Percentiles rank a stretch among this genome's conserved stretches.
Evolutionary conservation across 805 yeast species (phyloP).

Genomic region (Kluyveromyces lactis): DNA sequence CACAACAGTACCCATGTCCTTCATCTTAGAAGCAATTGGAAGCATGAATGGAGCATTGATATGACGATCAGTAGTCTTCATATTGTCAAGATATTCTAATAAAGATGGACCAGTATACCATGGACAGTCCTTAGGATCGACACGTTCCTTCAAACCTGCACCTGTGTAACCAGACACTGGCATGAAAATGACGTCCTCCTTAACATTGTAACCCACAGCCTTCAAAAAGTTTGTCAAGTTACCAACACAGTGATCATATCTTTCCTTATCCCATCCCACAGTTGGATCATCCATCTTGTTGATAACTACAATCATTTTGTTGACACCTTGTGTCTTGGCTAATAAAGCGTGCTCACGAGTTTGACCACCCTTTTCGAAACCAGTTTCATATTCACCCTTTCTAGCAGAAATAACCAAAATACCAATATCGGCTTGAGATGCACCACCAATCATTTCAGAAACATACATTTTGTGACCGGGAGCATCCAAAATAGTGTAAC

Average conservation of each 20-base stretch:
- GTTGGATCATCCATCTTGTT: conserved; percentile 99
- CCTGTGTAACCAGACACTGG: conserved; percentile 98
- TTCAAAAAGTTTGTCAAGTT: conserved; percentile 72
- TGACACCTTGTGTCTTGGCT: conserved; percentile 98
- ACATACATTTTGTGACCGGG: conserved; percentile 99
- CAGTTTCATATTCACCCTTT: conserved; percentile 99
- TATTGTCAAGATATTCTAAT: conserved; percentile 77
- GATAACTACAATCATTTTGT: conserved; percentile 84
- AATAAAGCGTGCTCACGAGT: conserved; percentile 95
- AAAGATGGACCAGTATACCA: conserved; percentile 94
- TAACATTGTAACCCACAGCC: conserved; percentile 79
- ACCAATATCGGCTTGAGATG: conserved; percentile 99
- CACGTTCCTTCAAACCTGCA: conserved; percentile 88
- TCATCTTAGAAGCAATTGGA: conserved; percentile 90
- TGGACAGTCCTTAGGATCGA: conserved; percentile 61
- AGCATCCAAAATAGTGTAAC: conserved; percentile 96
- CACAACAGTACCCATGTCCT: conserved; percentile 93
- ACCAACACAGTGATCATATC: conserved; percentile 90
- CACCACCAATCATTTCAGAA: conserved; percentile 99
- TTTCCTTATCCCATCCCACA: conserved; percentile 89
- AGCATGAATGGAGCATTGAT: conserved; percentile 95
- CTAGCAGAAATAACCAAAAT: conserved; percentile 94
- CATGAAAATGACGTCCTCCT: conserved; percentile 84
- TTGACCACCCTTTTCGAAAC: conserved; percentile 98
- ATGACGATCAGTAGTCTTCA: conserved; percentile 78